These are phyloP conservation scores for Lachancea mirantina DNA, from an alignment of 805 yeast genomes.

Conservation along the genomic window DNA sequence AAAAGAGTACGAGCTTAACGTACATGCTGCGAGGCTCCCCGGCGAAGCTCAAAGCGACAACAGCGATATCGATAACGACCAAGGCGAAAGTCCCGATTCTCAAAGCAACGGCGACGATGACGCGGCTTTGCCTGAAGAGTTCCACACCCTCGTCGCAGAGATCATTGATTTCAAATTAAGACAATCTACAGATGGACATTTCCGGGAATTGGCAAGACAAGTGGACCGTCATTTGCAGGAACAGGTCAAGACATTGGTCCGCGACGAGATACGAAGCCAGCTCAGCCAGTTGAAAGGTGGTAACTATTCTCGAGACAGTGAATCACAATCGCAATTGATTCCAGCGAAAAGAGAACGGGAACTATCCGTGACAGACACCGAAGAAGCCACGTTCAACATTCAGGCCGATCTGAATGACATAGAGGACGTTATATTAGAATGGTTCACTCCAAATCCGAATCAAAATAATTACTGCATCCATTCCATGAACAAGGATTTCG, in stretches of 20 bases:
- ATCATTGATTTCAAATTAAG: slow-evolving; percentile 21
- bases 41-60: slow-evolving; percentile 3
- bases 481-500: slow-evolving; percentile 26
- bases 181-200: slow-evolving; percentile 14
- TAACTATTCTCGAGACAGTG: too few species aligned
- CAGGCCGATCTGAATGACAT: slow-evolving; percentile 16
- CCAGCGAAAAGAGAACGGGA: background rate
- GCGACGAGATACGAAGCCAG: slow-evolving; percentile 10
- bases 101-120: slow-evolving; percentile 11
- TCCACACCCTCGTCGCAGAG: slow-evolving; percentile 23
- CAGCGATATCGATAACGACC: slow-evolving; percentile 9
- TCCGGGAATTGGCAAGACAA: slow-evolving; percentile 5
- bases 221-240: slow-evolving; percentile 2
- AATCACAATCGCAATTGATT: background rate
- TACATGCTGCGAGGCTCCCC: slow-evolving; percentile 1
- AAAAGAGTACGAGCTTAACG: slow-evolving; percentile 7
- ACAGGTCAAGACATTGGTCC: slow-evolving; percentile 2
- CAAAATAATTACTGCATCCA: slow-evolving; percentile 26
- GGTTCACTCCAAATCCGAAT: slow-evolving; percentile 30
- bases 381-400: slow-evolving; percentile 12
- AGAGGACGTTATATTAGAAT: slow-evolving; percentile 26
- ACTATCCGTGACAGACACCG: slow-evolving; percentile 1
- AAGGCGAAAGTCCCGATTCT: slow-evolving; percentile 6
- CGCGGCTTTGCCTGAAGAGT: slow-evolving; percentile 20
- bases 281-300: slow-evolving; percentile 2